phyloP scores from a whole-genome alignment of 1,139 yeast genomes.

The Saccharomyces hybrid region DNA sequence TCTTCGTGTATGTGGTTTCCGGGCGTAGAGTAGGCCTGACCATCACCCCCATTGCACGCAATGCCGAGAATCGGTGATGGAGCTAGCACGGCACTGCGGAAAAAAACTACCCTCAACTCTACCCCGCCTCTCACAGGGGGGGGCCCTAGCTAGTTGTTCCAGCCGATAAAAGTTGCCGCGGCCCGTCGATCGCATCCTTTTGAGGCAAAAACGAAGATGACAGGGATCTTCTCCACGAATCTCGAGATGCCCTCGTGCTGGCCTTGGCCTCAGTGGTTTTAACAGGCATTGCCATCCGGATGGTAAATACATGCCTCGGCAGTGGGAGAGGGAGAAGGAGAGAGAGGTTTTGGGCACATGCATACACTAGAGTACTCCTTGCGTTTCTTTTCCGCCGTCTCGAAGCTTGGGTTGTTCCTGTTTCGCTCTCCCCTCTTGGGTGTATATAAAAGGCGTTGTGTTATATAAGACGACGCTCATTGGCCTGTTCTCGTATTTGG shows the following conservation, averaged over 20 bases:
- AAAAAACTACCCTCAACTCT: neutral
- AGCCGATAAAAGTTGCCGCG: conserved; percentile 1
- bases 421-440: neutral
- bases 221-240: conserved; percentile 1
- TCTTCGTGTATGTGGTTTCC: neutral
- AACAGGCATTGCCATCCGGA: neutral
- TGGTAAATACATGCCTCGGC: neutral
- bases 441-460: neutral
- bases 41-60: neutral
- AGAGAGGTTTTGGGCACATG: neutral
- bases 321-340: neutral
- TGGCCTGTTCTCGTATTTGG: neutral
- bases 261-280: neutral
- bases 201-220: neutral
- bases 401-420: neutral
- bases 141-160: neutral
- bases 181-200: neutral
- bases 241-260: neutral
- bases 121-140: neutral
- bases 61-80: neutral
- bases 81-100: neutral
- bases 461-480: conserved; percentile 1
- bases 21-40: neutral
- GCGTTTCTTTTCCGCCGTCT: neutral
- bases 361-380: neutral